Base-by-base conservation (phyloP, 345 rosid genomes). In the Lepidium africanum region DNA sequence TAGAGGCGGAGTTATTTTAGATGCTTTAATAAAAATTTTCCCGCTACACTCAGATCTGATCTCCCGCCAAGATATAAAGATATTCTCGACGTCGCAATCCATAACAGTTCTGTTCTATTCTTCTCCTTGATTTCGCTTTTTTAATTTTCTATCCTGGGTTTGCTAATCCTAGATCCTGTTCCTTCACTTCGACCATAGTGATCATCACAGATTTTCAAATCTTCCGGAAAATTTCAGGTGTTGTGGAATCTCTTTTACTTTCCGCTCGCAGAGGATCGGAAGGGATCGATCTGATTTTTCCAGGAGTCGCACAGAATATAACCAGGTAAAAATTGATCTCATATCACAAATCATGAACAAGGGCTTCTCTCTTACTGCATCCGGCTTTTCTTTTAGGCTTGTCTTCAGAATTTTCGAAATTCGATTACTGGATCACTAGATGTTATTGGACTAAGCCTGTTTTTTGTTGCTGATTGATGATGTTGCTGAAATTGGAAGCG, bases 61-160 rank as follows among this genome's bases (percentile, higher is more conserved):
- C 49, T 50, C 60, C 77, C 71, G 77, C 77, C 77, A 50, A 56
- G 2, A 8, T 47, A 56, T 19, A 58, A 16, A 57, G 65, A 39
- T 27, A 5, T 7, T 50, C 33, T 42, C 43, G 36, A 50, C 14
- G 58, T 10, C 27, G 9, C n/a, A 43, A 58, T 69, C 47, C 47
- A 53, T 10, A 52, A 10, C 46, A 13, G 13, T 19, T 42, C 2
- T 7, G 1, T 35, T 46, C 12, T 32, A 33, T 33, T 11, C 17
- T 25, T 7, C 19, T 64, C 9, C 4, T 61, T 43, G 7, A 43
- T n/a, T 49, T 36, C 38, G 14, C 17, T 30, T 0, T 5, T 47
- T 13, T n/a, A n/a, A n/a, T n/a, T n/a, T 9, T 57, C 2, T 13
- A n/a, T 5, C 23, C 41, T 58, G 59, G 39, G n/a, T 35, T 43